Evolutionary conservation across 495 filamentous ascomycete genomes (phyloP).

Genomic region (Penicillium salamii): DNA sequence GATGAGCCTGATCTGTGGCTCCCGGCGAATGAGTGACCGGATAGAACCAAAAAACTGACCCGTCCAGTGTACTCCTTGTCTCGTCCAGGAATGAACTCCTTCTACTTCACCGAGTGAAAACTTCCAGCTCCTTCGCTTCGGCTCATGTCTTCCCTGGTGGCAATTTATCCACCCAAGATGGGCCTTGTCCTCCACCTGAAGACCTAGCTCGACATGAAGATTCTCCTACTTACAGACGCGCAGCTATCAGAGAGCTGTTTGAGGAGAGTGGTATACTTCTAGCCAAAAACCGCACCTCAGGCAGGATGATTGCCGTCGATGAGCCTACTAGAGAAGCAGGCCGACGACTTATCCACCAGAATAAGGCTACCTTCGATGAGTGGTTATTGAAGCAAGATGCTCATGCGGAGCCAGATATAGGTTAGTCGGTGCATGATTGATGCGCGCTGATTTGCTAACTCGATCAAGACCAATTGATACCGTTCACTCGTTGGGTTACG

Average conservation of each 20-base stretch:
- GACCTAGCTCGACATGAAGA: conserved; percentile 60
- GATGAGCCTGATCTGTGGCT: background rate
- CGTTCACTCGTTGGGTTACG: conserved; percentile 92
- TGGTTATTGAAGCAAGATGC: conserved; percentile 66
- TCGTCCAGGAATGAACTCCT: conserved; percentile 85
- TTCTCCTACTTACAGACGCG: conserved; percentile 64
- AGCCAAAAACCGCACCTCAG: conserved; percentile 49
- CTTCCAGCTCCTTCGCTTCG: conserved; percentile 79
- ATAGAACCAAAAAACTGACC: conserved; percentile 5
- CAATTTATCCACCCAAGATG: conserved; percentile 70
- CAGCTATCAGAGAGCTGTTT: conserved; percentile 86
- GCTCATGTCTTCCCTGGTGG: conserved; percentile 98
- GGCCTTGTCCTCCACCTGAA: conserved; percentile 45
- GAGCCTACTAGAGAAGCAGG: conserved; percentile 61
- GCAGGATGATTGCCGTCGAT: conserved; percentile 53
- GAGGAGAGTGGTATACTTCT: conserved; percentile 92
- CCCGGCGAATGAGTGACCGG: background rate
- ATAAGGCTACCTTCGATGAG: conserved; percentile 56
- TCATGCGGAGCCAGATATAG: conserved; percentile 61
- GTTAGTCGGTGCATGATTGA: conserved; percentile 34
- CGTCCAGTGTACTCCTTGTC: conserved; percentile 73
- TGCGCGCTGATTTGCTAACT: conserved; percentile 5
- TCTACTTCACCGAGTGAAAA: conserved; percentile 79
- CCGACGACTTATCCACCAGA: conserved; percentile 63
- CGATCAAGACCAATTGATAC: conserved; percentile 58